Evolutionary conservation across 345 rosid species (phyloP), one percentile per base, ranked within the genome.

Genomic region (Brassica nigra): DNA sequence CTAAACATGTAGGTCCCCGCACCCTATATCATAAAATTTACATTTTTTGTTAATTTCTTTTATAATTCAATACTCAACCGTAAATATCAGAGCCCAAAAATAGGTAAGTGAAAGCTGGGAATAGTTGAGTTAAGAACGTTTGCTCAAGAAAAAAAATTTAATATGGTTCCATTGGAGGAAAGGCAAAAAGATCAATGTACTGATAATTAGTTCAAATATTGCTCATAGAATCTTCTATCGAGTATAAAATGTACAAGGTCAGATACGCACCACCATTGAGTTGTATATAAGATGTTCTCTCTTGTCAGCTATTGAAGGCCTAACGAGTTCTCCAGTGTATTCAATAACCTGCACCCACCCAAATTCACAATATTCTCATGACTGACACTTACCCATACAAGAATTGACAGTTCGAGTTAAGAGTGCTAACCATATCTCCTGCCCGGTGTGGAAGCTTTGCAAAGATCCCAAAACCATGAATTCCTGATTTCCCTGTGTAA

Each of bases 1-100:
- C 98, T 87, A 68, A 95, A 95, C 99, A 95, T 93, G 70, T 93
- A 93, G 49, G 99, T 95, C 82, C 99, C 99, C 42, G 99, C 99
- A 81, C 99, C 99, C 99, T 95, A 86, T 83, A 69, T 52, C 76
- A 69, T 5, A 36, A 74, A 44, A 62, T 28, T 68, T 47, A n/a
- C n/a, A n/a, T n/a, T n/a, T n/a, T n/a, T n/a, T n/a, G n/a, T n/a
- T n/a, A n/a, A n/a, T n/a, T n/a, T n/a, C n/a, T n/a, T n/a, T n/a
- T n/a, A n/a, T n/a, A n/a, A n/a, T n/a, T n/a, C 69, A 61, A 62
- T 47, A 68, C 55, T 73, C 23, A 9, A 58, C 73, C 30, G 1
- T 10, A 78, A 57, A 57, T 18, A 44, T 10, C 57, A 64, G 39
- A 63, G 16, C 9, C 37, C 18, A 69, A 69, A 76, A n/a, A 36